Evolutionary conservation across 169 alveolate species (phyloP).

Genomic region (Plasmodium cynomolgi): DNA sequence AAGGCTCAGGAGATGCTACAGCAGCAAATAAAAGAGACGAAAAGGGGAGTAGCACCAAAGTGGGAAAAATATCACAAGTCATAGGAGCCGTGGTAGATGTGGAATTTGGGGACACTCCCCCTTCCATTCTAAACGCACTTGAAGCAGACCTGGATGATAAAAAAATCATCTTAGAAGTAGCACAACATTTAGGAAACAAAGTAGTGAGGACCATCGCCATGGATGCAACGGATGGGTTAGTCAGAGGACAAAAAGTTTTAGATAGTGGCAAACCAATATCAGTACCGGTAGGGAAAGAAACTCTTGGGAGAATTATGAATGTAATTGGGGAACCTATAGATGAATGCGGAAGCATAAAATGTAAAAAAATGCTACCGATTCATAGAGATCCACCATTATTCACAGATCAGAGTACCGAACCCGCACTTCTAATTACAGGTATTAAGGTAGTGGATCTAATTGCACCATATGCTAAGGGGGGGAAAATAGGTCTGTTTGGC

Average conservation of each 20-base stretch:
- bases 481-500: slow-evolving; percentile 98
- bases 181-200: slow-evolving; percentile 95
- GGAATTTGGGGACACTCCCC: slow-evolving; percentile 94
- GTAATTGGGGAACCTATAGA: slow-evolving; percentile 99
- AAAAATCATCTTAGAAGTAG: slow-evolving; percentile 95
- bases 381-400: slow-evolving; percentile 97
- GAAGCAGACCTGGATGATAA: slow-evolving; percentile 92
- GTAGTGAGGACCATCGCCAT: slow-evolving; percentile 95
- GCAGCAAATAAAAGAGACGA: neutral
- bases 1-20: neutral
- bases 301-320: slow-evolving; percentile 97
- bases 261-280: slow-evolving; percentile 97
- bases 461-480: slow-evolving; percentile 99
- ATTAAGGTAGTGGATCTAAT: slow-evolving; percentile 96
- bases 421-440: slow-evolving; percentile 94
- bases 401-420: slow-evolving; percentile 94
- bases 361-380: slow-evolving; percentile 90
- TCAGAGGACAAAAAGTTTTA: slow-evolving; percentile 94
- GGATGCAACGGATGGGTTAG: slow-evolving; percentile 98
- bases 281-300: slow-evolving; percentile 91
- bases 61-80: slow-evolving; percentile 93
- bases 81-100: slow-evolving; percentile 99
- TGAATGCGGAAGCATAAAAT: slow-evolving; percentile 95
- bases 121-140: slow-evolving; percentile 95
- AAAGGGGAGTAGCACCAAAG: neutral